Base-by-base conservation (phyloP, 1,139 yeast species). In the Suhomyces bolitotheri region DNA sequence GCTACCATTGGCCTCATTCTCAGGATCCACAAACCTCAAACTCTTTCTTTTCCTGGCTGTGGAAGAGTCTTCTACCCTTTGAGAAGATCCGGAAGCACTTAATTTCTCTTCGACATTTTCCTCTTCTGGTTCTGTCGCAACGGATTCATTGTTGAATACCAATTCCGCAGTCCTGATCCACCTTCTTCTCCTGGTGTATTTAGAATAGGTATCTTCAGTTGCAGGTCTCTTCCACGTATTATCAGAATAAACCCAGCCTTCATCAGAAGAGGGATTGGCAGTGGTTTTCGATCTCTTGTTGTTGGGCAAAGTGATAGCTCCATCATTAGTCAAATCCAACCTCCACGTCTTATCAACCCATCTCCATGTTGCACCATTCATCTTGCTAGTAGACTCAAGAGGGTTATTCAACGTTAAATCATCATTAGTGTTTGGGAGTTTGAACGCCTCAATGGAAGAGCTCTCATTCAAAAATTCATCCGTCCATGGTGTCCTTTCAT, bases 271-370 rank as follows among this genome's bases (percentile, higher is more conserved):
- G 9, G 97, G 96, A 49, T 84, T 82, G 1, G 92, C 86, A 0
- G 87, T 80, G 2, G 92, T 77, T 51, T 78, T 82, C 4, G 73
- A 62, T 33, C 85, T 72, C 49, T 79, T 78, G 10, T 81, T 69
- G 29, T 78, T 74, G 15, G 86, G 74, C 38, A 85, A 65, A 31
- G 84, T 84, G 31, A 88, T 74, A 4, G 95, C 80, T 2, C 95
- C 96, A 56, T 87, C 96, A 51, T 87, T 88, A 8, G 95, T 83
- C 46, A 86, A 67, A 60, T 90, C 98, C 39, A 90, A 71, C 46
- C 89, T 70, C 98, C 98, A 92, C 1, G 89, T 76, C 54, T 79
- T 80, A 57, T 90, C 97, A 14, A 88, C 88, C 97, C 97, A 92
- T 54, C 86, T 73, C 97, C 98, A 92, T 22, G 71, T 71, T 66